phyloP scores from a whole-genome alignment of 2,329 filamentous ascomycete genomes.

The Aureobasidium leucospermi region DNA sequence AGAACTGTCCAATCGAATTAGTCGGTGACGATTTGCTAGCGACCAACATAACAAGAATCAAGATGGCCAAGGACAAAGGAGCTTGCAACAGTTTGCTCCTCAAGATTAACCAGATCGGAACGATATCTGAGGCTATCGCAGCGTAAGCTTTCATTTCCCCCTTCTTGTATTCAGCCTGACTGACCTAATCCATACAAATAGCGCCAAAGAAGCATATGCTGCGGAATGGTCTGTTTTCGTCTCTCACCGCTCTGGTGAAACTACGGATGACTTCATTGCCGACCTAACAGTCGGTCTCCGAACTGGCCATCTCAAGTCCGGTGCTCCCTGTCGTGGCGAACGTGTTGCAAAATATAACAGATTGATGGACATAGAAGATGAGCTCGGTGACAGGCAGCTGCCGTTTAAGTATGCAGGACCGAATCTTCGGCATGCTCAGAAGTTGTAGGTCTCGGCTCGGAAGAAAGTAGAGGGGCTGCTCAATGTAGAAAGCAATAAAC shows the following conservation, averaged over 20 bases:
- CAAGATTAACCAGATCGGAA: constrained; percentile 40
- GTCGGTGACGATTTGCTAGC: constrained; percentile 37
- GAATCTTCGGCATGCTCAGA: neutral
- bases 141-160: constrained; percentile 25
- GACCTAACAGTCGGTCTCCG: constrained; percentile 34
- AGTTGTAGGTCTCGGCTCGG: too few relatives aligned
- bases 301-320: constrained; percentile 36
- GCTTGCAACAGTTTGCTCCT: constrained; percentile 36
- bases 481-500: too few relatives aligned
- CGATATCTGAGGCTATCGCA: constrained; percentile 33
- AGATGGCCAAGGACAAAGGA: constrained; percentile 29
- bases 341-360: constrained; percentile 39
- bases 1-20: constrained; percentile 28
- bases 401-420: constrained; percentile 24
- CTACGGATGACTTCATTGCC: constrained; percentile 39
- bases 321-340: constrained; percentile 35
- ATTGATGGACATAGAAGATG: constrained; percentile 37
- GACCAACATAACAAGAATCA: constrained; percentile 32
- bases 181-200: constrained; percentile 10
- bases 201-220: constrained; percentile 21
- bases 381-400: constrained; percentile 22
- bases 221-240: constrained; percentile 37
- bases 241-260: constrained; percentile 37
- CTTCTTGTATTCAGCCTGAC: neutral
- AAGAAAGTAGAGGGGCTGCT: too few relatives aligned